phyloP scores from a whole-genome alignment of 257 asterid genomes.

The Solanum ahanhuiri region DNA sequence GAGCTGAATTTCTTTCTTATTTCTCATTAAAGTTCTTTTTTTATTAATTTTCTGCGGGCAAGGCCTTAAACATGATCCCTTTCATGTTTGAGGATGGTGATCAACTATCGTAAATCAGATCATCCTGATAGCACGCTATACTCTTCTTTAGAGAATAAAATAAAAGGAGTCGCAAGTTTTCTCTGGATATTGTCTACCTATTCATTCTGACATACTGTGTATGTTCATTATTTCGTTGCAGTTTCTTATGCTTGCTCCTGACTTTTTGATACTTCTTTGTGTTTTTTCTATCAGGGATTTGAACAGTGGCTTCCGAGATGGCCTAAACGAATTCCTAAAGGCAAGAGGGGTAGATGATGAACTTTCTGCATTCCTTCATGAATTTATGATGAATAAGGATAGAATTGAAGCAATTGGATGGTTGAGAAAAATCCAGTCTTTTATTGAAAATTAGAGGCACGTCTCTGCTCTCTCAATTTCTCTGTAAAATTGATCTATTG shows the following conservation, averaged over 20 bases:
- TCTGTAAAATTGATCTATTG: not conserved
- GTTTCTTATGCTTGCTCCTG: conserved; percentile 2
- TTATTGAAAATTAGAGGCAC: conserved; percentile 14
- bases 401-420: conserved; percentile 40
- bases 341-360: conserved; percentile 34
- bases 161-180: not conserved
- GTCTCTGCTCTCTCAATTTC: not conserved
- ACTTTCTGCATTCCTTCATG: conserved; percentile 43
- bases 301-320: conserved; percentile 22
- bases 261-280: not conserved
- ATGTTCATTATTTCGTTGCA: not conserved
- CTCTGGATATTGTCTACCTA: not conserved
- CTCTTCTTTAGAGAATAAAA: not conserved
- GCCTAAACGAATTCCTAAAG: conserved; percentile 36
- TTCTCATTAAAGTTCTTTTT: not conserved
- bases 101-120: not conserved
- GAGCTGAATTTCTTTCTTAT: not conserved
- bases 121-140: not conserved
- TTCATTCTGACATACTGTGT: not conserved
- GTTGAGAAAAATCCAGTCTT: conserved; percentile 30
- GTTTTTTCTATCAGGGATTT: conserved; percentile 26
- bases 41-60: not conserved
- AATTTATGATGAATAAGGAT: conserved; percentile 50
- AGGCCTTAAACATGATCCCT: not conserved
- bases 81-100: not conserved